These are phyloP conservation scores for Sechiopsis laciniata DNA, from an alignment of 306 rosid species.

Conservation along the genomic window DNA sequence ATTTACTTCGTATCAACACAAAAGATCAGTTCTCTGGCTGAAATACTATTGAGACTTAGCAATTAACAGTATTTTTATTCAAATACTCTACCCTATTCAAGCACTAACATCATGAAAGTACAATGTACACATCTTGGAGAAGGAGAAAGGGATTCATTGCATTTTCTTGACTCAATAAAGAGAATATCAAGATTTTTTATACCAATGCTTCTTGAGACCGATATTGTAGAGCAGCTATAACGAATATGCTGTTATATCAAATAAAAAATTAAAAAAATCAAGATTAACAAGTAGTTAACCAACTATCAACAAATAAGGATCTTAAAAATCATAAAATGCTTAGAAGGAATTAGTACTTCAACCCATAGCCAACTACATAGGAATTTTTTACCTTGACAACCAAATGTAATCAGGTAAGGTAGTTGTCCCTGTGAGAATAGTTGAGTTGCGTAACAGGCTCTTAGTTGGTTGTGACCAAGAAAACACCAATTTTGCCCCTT, in stretches of 20 bases:
- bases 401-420: no score
- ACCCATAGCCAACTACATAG: no score
- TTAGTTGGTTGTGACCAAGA: no score
- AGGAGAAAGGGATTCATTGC: not conserved
- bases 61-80: not conserved
- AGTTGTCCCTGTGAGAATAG: no score
- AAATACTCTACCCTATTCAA: not conserved
- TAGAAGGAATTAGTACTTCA: no score
- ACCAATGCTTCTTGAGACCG: not conserved
- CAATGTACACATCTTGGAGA: not conserved
- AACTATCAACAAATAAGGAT: no score
- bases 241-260: not conserved
- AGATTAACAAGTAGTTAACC: not conserved
- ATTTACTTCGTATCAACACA: not conserved
- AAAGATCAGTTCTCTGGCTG: not conserved
- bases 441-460: no score
- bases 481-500: not conserved
- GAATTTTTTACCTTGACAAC: no score
- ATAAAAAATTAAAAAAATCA: not conserved
- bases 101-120: not conserved
- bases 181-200: not conserved
- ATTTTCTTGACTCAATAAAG: conserved; percentile 4
- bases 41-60: not conserved
- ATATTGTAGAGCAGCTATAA: not conserved
- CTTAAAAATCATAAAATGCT: no score